Evolutionary conservation across 306 rosid species (phyloP).

Genomic region (Cucumis melo): DNA sequence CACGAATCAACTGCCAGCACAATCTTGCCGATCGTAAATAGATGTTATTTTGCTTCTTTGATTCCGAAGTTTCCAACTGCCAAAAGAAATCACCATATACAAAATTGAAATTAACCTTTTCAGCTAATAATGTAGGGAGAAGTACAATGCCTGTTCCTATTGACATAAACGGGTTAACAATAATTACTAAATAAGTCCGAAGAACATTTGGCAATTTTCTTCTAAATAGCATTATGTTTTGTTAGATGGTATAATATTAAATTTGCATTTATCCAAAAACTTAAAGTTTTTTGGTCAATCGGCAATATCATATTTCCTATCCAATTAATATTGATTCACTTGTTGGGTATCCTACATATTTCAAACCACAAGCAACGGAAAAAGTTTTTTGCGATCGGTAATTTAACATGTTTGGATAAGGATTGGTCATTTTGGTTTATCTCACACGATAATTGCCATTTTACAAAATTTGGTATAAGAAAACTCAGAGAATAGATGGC

Average conservation of each 20-base stretch:
- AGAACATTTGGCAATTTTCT: neutral
- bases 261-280: too few relatives aligned
- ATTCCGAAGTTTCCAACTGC: slow-evolving; percentile 56
- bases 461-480: neutral
- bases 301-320: too few relatives aligned
- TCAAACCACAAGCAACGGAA: too few relatives aligned
- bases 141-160: neutral
- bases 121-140: neutral
- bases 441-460: neutral
- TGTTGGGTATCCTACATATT: too few relatives aligned
- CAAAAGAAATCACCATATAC: neutral
- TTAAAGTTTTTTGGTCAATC: too few relatives aligned
- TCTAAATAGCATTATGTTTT: neutral
- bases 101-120: neutral
- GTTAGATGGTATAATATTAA: too few relatives aligned
- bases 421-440: neutral
- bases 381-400: too few relatives aligned
- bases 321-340: too few relatives aligned
- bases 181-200: neutral
- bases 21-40: slow-evolving; percentile 31
- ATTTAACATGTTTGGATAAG: neutral
- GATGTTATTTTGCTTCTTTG: slow-evolving; percentile 30
- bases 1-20: slow-evolving; percentile 51
- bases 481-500: neutral
- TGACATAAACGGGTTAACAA: neutral